Evolutionary conservation across 2,329 filamentous ascomycete species (phyloP), one percentile per base, ranked within the genome.

Genomic region (Pseudonectria buxi): DNA sequence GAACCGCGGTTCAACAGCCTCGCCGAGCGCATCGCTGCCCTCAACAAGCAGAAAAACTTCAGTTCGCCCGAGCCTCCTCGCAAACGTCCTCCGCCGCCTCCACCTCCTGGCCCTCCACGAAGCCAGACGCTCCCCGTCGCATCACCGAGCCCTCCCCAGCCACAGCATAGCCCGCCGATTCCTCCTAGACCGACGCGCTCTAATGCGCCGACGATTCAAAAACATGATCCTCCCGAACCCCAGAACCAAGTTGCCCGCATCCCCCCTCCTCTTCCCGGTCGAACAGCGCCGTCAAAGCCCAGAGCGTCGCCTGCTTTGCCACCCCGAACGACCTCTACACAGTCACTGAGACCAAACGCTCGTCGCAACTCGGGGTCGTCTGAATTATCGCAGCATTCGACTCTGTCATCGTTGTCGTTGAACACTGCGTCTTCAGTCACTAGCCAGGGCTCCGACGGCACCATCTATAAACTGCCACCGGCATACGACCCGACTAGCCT

Each of bases 41-140:
- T 82, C 44, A 81, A 81, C 47, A 62, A 65, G 51, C 71, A 80
- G 56, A 74, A 75, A 58, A 74, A 73, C 62, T 75, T 81, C 61
- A 62, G 62, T 35, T 41, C 60, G 11, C 59, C 62, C 14, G 56
- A 58, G 35, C 58, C 66, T 15, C 62, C 66, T 16, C 70, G 68
- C 67, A 72, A 42, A 36, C 44, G 55, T 29, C 52, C 53, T 6
- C 54, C 58, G 10, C 56, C 59, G 18, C 58, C 60, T 14, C 50
- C 58, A 12, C 70, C 69, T 30, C 64, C 68, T 10, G 61, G 55
- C 28, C 63, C 64, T 35, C 63, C 67, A 37, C 43, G 62, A 39
- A 56, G 52, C 30, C 56, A 64, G 32, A 62, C 64, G 9, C 43
- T 55, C 7, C 59, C 65, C 26, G 55, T 55, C 38, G 53, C 57